Evolutionary conservation across 768 basidiomycete species (phyloP).

Genomic region (Podaxis carcinomalis): DNA sequence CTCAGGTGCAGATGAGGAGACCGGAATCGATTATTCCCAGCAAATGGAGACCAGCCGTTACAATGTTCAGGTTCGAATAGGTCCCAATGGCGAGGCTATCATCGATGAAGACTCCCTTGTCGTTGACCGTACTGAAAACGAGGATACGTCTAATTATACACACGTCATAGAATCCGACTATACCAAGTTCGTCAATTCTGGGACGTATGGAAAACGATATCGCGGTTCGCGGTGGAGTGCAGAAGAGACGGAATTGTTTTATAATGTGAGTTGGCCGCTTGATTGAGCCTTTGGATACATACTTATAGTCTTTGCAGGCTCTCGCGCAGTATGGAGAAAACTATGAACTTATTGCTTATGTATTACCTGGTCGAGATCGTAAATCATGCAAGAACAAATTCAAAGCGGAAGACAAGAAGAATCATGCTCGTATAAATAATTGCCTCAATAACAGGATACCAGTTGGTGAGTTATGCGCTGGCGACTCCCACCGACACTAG

Average conservation of each 20-base stretch:
- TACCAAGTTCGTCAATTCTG: conserved; percentile 82
- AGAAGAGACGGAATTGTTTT: conserved; percentile 89
- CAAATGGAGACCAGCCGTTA: conserved; percentile 63
- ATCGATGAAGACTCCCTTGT: conserved; percentile 83
- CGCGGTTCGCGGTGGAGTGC: conserved; percentile 84
- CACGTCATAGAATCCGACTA: conserved; percentile 81
- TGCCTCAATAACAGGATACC: conserved; percentile 74
- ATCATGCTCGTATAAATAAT: conserved; percentile 69
- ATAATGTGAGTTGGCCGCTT: conserved; percentile 51
- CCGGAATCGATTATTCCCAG: conserved; percentile 69
- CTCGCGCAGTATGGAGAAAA: conserved; percentile 88
- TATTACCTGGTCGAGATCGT: conserved; percentile 80
- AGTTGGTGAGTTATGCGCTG: conserved; percentile 51
- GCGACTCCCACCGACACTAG: not conserved
- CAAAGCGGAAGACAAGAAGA: conserved; percentile 82
- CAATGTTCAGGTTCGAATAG: conserved; percentile 84
- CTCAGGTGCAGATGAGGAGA: conserved; percentile 34
- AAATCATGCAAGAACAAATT: conserved; percentile 93
- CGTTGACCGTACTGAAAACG: conserved; percentile 71
- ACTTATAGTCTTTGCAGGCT: conserved; percentile 48
- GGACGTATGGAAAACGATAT: conserved; percentile 74
- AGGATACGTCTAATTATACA: conserved; percentile 64
- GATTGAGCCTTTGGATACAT: not conserved
- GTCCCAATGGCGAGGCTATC: conserved; percentile 82
- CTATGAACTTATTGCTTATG: conserved; percentile 85